A percentile compares a stretch with the other conserved stretches of the same genome.
These are phyloP conservation scores for Fusarium xylarioides DNA, from an alignment of 2,329 filamentous ascomycete genomes.

Conservation along the genomic window DNA sequence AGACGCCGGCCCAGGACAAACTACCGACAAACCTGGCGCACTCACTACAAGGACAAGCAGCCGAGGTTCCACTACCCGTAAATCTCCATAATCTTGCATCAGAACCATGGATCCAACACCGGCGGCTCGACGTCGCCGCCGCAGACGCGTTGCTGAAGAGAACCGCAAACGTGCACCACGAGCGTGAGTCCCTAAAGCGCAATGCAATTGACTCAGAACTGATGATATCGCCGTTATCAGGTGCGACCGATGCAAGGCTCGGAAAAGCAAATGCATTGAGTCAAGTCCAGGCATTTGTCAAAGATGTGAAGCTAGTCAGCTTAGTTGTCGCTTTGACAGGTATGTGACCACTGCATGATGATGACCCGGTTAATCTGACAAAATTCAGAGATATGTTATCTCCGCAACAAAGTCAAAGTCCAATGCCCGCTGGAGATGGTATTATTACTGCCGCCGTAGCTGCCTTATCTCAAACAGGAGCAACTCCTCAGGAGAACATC, in stretches of 20 bases:
- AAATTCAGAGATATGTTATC: background rate
- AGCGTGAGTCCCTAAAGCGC: background rate
- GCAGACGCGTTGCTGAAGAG: slow-evolving; percentile 1
- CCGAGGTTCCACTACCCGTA: background rate
- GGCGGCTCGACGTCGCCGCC: background rate
- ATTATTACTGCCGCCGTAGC: background rate
- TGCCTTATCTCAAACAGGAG: background rate
- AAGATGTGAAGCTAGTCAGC: background rate
- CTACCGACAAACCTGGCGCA: background rate
- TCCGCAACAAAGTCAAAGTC: background rate
- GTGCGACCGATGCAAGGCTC: background rate
- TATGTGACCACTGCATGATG: fast-evolving
- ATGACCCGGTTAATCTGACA: fast-evolving
- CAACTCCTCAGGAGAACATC: background rate
- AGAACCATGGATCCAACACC: background rate
- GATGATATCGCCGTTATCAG: background rate
- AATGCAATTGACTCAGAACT: fast-evolving
- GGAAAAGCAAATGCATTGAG: background rate
- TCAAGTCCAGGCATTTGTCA: background rate
- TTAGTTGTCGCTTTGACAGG: background rate
- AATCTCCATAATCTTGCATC: background rate
- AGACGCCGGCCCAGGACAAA: background rate
- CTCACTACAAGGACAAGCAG: background rate
- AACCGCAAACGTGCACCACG: background rate
- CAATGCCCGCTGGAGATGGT: background rate